Conservation (phyloP, 352 stramenopile genomes). For the Phytophthora sp. region DNA sequence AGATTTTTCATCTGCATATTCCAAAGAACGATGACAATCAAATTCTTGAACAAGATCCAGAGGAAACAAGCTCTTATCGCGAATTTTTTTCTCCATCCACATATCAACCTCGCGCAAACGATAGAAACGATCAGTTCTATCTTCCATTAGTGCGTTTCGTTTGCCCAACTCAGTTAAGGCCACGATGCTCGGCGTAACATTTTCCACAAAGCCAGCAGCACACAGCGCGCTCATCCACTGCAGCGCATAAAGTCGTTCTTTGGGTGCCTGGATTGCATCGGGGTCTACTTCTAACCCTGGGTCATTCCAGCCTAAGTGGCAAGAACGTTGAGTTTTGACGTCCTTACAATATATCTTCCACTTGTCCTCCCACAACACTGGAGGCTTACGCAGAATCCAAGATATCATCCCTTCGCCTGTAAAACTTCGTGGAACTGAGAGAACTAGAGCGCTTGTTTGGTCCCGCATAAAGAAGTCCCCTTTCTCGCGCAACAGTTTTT, state of each 20-base stretch:
- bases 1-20: too few relatives aligned
- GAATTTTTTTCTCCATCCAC: slow-evolving; percentile 42
- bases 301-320: slow-evolving; percentile 45
- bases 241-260: slow-evolving; percentile 30
- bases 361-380: slow-evolving; percentile 56
- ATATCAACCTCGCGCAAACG: slow-evolving; percentile 60
- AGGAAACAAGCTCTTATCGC: slow-evolving; percentile 55
- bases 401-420: slow-evolving; percentile 67
- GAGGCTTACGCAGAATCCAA: slow-evolving; percentile 56
- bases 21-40: slow-evolving; percentile 45
- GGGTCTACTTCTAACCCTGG: slow-evolving; percentile 37
- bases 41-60: slow-evolving; percentile 71
- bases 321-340: slow-evolving; percentile 15
- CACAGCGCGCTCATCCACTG: slow-evolving; percentile 66
- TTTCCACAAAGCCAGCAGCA: slow-evolving; percentile 68
- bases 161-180: slow-evolving; percentile 33
- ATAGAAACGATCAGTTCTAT: slow-evolving; percentile 54
- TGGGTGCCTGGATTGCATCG: slow-evolving; percentile 58
- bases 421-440: slow-evolving; percentile 53
- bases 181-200: slow-evolving; percentile 29
- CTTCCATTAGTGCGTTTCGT: slow-evolving; percentile 52
- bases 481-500: slow-evolving; percentile 51
- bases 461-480: slow-evolving; percentile 63
- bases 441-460: slow-evolving; percentile 39
- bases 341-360: slow-evolving; percentile 64